A percentile compares a stretch with the other conserved stretches of the same genome.
Evolutionary conservation across 2,329 filamentous ascomycete genomes (phyloP).

Genomic region (Rhynchosporium agropyri): DNA sequence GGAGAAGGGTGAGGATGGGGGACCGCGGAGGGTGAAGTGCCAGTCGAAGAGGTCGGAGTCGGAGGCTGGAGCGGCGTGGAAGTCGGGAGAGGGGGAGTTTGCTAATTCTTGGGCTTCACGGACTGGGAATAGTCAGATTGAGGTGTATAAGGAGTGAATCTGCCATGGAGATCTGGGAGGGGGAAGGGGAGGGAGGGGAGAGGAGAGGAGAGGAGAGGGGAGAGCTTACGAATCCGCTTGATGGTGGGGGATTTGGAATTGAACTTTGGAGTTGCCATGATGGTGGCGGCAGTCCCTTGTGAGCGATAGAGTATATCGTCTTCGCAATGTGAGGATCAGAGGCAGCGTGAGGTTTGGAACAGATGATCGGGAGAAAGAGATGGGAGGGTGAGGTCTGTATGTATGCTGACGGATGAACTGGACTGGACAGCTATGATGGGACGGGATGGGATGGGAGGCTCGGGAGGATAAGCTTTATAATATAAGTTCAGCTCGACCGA

Average conservation of each 20-base stretch:
- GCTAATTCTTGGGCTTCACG: conserved; percentile 90
- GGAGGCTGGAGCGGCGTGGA: conserved; percentile 75
- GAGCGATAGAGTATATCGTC: too few relatives aligned
- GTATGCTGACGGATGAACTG: background rate
- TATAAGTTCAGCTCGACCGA: background rate
- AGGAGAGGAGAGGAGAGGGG: conserved; percentile 18
- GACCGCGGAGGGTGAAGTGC: conserved; percentile 97
- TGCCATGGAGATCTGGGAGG: too few relatives aligned
- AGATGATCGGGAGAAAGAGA: background rate
- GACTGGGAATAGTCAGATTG: conserved; percentile 51
- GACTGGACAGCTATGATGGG: conserved; percentile 3
- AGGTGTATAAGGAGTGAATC: conserved; percentile 25
- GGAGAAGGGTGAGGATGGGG: conserved; percentile 64
- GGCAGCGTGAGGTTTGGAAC: background rate
- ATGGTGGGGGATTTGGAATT: conserved; percentile 83
- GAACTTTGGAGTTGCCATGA: conserved; percentile 45
- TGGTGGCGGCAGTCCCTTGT: background rate
- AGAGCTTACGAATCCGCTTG: conserved; percentile 72
- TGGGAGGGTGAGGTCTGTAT: background rate
- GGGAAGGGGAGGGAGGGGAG: too few relatives aligned
- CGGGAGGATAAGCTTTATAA: background rate
- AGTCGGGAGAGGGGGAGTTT: conserved; percentile 78
- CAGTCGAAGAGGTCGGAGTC: conserved; percentile 95
- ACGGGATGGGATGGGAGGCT: background rate
- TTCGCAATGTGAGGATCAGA: background rate